phyloP scores from a whole-genome alignment of 1,284 basidiomycete species.

The Pseudozyma hubeiensis region DNA sequence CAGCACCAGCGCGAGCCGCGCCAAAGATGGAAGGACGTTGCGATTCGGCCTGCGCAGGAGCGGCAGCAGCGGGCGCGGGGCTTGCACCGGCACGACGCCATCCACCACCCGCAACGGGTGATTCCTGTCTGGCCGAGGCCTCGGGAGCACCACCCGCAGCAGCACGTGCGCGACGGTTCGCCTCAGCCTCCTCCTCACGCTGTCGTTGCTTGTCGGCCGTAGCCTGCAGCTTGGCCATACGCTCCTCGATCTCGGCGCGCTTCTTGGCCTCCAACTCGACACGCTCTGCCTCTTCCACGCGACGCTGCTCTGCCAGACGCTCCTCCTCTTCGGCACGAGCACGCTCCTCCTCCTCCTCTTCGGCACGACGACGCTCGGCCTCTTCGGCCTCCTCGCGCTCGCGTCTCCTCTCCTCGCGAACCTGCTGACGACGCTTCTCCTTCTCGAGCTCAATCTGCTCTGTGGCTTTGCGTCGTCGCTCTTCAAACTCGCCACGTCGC shows the following conservation, averaged over 20 bases:
- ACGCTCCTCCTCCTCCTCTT: slow-evolving; percentile 54
- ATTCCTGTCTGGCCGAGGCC: slow-evolving; percentile 14
- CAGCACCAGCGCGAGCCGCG: slow-evolving; percentile 28
- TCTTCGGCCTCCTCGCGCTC: slow-evolving; percentile 58
- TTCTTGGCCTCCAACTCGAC: slow-evolving; percentile 65
- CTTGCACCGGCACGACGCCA: slow-evolving; percentile 23
- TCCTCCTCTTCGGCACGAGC: slow-evolving; percentile 49
- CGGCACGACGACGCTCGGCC: slow-evolving; percentile 54
- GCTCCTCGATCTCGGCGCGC: slow-evolving; percentile 66
- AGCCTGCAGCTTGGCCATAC: slow-evolving; percentile 60
- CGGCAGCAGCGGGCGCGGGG: slow-evolving; percentile 13
- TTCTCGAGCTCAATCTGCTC: slow-evolving; percentile 88
- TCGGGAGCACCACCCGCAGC: slow-evolving; percentile 11
- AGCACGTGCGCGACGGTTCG: slow-evolving; percentile 20
- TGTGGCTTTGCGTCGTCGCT: slow-evolving; percentile 75
- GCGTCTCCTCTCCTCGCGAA: slow-evolving; percentile 43
- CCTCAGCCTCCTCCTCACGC: slow-evolving; percentile 58
- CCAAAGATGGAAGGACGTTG: slow-evolving; percentile 42
- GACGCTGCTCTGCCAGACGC: slow-evolving; percentile 56
- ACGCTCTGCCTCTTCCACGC: slow-evolving; percentile 60
- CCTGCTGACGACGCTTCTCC: slow-evolving; percentile 73
- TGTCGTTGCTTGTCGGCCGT: slow-evolving; percentile 59
- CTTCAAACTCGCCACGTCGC: slow-evolving; percentile 79
- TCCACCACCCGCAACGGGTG: slow-evolving; percentile 24
- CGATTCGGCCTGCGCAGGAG: slow-evolving; percentile 27